A percentile compares a stretch with the other conserved stretches of the same genome.
These are phyloP conservation scores for Rhizophagus sp. DNA, from an alignment of 192 early-diverging fungal species.

Conservation along the genomic window DNA sequence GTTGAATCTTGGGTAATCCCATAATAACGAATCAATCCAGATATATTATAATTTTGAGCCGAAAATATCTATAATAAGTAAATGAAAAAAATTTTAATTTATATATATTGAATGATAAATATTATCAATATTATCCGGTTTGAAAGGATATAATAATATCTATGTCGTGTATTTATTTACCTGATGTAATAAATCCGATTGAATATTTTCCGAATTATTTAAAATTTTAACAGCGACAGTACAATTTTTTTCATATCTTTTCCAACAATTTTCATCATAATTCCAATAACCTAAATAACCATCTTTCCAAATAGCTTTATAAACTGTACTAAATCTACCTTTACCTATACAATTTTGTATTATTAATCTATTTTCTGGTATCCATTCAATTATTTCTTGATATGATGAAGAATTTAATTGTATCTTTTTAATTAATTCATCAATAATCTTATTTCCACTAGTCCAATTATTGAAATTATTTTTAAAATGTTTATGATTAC, in stretches of 20 bases:
- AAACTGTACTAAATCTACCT: constrained; percentile 10
- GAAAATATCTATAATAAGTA: neutral
- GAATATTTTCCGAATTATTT: neutral
- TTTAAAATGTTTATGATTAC: neutral
- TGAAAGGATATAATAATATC: no score
- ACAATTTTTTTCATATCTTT: neutral
- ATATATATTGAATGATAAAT: no score
- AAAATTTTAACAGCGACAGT: neutral
- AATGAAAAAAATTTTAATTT: no score
- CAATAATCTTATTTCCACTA: neutral
- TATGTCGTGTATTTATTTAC: neutral
- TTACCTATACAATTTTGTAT: neutral
- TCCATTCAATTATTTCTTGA: neutral
- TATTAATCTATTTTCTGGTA: neutral
- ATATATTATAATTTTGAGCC: neutral
- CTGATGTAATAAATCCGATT: neutral
- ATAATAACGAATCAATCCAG: neutral
- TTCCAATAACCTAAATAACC: constrained; percentile 3
- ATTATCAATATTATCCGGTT: no score
- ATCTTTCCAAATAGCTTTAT: constrained; percentile 4
- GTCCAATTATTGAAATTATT: neutral
- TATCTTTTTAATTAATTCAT: neutral
- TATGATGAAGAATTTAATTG: neutral
- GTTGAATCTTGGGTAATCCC: constrained; percentile 6
- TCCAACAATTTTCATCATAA: neutral